Conservation (phyloP, 2,329 filamentous ascomycete species). For the Aotearoamyces nothofagi region DNA sequence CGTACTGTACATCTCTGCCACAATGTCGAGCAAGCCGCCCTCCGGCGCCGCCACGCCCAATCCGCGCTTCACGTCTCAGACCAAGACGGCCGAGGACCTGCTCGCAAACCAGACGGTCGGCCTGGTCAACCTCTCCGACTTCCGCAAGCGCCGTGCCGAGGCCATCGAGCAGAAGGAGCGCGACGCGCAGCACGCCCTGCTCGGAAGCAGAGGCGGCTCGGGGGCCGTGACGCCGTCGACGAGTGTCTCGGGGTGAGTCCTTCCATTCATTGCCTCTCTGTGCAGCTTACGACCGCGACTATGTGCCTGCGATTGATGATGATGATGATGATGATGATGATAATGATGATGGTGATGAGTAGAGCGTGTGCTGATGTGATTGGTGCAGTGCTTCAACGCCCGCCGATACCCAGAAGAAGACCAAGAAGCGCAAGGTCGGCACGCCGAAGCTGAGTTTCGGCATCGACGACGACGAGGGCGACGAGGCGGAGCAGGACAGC, state of each 20-base stretch:
- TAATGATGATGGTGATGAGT: not conserved
- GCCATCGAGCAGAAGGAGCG: slow-evolving; percentile 83
- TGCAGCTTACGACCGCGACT: no score
- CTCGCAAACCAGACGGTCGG: slow-evolving; percentile 42
- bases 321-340: no score
- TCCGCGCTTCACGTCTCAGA: slow-evolving; percentile 18
- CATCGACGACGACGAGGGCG: slow-evolving; percentile 50
- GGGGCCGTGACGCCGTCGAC: slow-evolving; percentile 23
- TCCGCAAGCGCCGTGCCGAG: slow-evolving; percentile 88
- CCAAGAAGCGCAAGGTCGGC: slow-evolving; percentile 29
- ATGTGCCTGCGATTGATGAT: no score
- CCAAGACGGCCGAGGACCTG: slow-evolving; percentile 19
- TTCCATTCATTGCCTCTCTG: no score
- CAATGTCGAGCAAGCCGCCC: slow-evolving; percentile 6
- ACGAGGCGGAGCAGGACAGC: slow-evolving; percentile 26
- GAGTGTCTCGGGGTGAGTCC: no score
- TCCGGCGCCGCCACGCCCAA: slow-evolving; percentile 17
- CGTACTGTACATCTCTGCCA: no score
- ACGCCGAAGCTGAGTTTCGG: slow-evolving; percentile 46
- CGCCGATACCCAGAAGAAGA: slow-evolving; percentile 21
- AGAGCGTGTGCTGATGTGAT: slow-evolving; percentile 12
- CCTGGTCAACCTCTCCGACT: slow-evolving; percentile 81
- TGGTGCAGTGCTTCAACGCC: slow-evolving; percentile 27
- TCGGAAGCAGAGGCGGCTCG: slow-evolving; percentile 20
- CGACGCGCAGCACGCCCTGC: slow-evolving; percentile 52